Percentiles rank a stretch among this genome's conserved stretches.
phyloP scores from a whole-genome alignment of 129 eudicot genomes.

The Pseudognaphalium luteoalbum region DNA sequence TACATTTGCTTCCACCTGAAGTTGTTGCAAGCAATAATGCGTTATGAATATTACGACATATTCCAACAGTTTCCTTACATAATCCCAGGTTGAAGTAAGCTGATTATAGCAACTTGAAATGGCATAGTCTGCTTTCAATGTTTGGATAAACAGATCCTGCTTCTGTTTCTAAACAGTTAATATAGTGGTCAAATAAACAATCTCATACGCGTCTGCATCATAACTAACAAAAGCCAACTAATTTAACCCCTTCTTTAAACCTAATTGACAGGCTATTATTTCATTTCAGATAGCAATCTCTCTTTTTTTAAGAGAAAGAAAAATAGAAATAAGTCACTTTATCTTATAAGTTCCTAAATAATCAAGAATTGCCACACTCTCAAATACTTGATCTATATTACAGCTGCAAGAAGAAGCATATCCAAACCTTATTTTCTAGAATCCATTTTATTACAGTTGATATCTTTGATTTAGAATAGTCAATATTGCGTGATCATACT shows the following conservation, averaged over 20 bases:
- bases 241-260: neutral
- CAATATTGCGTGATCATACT: neutral
- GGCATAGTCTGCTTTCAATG: neutral
- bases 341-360: neutral
- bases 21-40: neutral
- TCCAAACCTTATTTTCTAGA: neutral
- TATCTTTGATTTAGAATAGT: neutral
- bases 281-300: neutral
- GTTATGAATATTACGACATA: neutral
- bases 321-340: neutral
- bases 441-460: neutral
- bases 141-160: neutral
- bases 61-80: neutral
- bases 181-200: neutral
- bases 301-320: neutral
- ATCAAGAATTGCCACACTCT: neutral
- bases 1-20: constrained; percentile 88
- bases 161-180: neutral
- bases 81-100: neutral
- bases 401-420: neutral
- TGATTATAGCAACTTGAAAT: neutral
- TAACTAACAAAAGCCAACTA: neutral
- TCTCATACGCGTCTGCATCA: neutral
- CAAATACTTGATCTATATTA: neutral
- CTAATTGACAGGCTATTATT: neutral